Conservation (phyloP, 306 rosid genomes). For the Adenanthera pavonina region DNA sequence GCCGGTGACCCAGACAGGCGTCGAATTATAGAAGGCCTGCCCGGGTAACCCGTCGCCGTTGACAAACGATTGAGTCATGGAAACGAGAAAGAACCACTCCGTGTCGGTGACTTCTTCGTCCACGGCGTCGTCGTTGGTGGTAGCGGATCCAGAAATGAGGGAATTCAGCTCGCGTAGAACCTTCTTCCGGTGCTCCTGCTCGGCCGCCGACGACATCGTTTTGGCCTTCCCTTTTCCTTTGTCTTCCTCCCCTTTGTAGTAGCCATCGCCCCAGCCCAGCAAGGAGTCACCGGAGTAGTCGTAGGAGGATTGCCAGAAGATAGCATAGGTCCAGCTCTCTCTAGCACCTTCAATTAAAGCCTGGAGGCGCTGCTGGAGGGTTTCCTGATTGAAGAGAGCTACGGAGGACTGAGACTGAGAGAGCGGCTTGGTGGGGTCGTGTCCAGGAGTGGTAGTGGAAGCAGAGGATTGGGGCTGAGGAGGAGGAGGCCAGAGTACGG, state of each 20-base stretch:
- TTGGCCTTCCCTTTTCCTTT: slow-evolving; percentile 53
- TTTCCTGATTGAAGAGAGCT: slow-evolving; percentile 60
- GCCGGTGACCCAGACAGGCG: slow-evolving; percentile 77
- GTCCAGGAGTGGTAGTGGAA: slow-evolving; percentile 47
- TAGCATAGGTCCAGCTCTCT: slow-evolving; percentile 89
- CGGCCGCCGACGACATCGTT: slow-evolving; percentile 50
- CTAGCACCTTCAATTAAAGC: slow-evolving; percentile 57
- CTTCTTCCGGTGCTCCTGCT: slow-evolving; percentile 84
- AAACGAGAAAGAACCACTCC: slow-evolving; percentile 92
- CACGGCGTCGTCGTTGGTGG: slow-evolving; percentile 57
- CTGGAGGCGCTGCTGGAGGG: slow-evolving; percentile 67
- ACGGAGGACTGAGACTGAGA: slow-evolving; percentile 40
- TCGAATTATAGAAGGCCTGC: slow-evolving; percentile 63
- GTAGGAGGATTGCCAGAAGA: slow-evolving; percentile 92
- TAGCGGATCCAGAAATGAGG: slow-evolving; percentile 72
- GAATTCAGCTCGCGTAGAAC: slow-evolving; percentile 87
- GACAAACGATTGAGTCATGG: slow-evolving; percentile 88
- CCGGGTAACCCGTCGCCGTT: slow-evolving; percentile 76
- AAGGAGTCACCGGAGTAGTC: slow-evolving; percentile 61
- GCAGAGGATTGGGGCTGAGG: slow-evolving; percentile 54
- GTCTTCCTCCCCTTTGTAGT: slow-evolving; percentile 88
- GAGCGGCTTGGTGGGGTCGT: slow-evolving; percentile 38
- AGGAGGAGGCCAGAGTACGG: slow-evolving; percentile 60
- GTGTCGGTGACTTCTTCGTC: slow-evolving; percentile 96
- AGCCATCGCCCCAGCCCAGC: slow-evolving; percentile 97